Conservation (phyloP, 2,329 filamentous ascomycete species). For the Fusarium duplospermum region DNA sequence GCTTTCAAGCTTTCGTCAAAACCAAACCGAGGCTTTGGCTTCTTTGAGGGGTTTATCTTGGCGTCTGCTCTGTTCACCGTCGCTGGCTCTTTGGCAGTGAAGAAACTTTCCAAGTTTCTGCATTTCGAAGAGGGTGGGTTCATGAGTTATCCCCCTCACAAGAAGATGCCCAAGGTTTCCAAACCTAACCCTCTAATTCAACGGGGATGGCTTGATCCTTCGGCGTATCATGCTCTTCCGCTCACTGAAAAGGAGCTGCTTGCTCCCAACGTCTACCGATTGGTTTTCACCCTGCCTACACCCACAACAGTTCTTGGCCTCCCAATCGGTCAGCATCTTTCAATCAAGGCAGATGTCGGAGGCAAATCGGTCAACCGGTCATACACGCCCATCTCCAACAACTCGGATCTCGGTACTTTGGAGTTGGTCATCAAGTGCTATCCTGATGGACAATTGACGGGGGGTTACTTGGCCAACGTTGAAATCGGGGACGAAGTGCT, state of each 20-base stretch:
- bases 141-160: constrained; percentile 44
- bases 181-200: constrained; percentile 42
- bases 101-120: constrained; percentile 47
- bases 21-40: constrained; percentile 12
- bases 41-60: constrained; percentile 25
- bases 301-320: constrained; percentile 60
- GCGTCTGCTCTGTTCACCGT: constrained; percentile 39
- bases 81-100: constrained; percentile 45
- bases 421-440: constrained; percentile 66
- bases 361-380: constrained; percentile 61
- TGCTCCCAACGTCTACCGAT: constrained; percentile 58
- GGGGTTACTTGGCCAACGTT: constrained; percentile 60
- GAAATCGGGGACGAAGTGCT: constrained; percentile 61
- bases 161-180: constrained; percentile 52
- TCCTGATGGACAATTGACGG: constrained; percentile 62
- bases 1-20: constrained; percentile 7
- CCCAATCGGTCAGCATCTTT: constrained; percentile 68
- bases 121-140: constrained; percentile 40
- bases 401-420: constrained; percentile 59
- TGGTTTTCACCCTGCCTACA: constrained; percentile 61
- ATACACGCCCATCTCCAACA: constrained; percentile 66
- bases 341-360: constrained; percentile 61
- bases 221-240: constrained; percentile 59
- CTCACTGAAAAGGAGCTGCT: constrained; percentile 54
- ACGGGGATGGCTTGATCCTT: constrained; percentile 62